These are phyloP conservation scores for Paramecium sexaurelia DNA, from an alignment of 73 alveolate species.

Conservation along the genomic window DNA sequence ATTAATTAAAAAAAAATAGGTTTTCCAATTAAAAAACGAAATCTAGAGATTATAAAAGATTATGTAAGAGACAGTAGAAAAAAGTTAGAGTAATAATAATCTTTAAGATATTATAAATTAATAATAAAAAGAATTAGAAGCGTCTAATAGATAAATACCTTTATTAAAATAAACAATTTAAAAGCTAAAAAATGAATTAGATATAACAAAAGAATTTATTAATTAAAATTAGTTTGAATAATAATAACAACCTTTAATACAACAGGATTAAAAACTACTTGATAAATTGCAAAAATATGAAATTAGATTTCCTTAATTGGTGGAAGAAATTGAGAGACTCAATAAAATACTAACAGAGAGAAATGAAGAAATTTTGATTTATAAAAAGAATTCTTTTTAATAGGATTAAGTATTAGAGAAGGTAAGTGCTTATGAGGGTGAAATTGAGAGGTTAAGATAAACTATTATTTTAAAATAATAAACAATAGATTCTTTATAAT, in stretches of 20 bases:
- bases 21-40: slow-evolving; percentile 5
- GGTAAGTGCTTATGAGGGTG: slow-evolving; percentile 26
- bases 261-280: background rate
- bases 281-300: slow-evolving; percentile 31
- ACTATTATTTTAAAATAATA: background rate
- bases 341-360: slow-evolving; percentile 37
- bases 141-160: background rate
- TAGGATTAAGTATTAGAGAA: background rate
- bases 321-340: slow-evolving; percentile 47
- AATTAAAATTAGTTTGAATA: background rate
- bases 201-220: background rate
- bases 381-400: background rate
- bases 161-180: background rate
- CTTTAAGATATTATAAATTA: background rate
- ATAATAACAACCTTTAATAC: background rate
- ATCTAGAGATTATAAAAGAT: background rate
- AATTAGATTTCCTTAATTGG: slow-evolving; percentile 1
- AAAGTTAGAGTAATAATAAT: background rate
- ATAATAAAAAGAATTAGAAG: background rate
- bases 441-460: slow-evolving; percentile 40
- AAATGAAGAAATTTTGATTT: background rate
- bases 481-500: background rate
- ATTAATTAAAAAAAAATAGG: background rate
- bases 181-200: background rate
- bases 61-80: background rate